phyloP scores from a whole-genome alignment of 495 filamentous ascomycete genomes.

The Wilcoxina mikolae region DNA sequence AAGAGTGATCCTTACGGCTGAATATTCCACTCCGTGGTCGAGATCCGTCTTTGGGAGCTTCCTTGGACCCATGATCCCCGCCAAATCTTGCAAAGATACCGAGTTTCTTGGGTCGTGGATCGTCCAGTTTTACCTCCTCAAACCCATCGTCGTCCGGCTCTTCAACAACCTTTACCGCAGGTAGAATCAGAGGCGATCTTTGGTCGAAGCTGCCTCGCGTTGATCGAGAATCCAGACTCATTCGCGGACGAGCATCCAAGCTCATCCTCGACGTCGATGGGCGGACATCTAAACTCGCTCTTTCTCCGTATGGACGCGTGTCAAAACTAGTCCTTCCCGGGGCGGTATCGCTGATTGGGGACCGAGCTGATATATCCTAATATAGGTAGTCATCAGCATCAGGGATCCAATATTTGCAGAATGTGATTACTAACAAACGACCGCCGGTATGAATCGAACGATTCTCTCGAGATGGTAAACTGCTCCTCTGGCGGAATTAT shows the following conservation, averaged over 20 bases:
- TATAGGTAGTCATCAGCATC: slow-evolving; percentile 7
- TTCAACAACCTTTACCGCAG: slow-evolving; percentile 15
- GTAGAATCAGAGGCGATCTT: slow-evolving; percentile 18
- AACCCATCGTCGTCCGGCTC: slow-evolving; percentile 56
- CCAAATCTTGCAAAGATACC: slow-evolving; percentile 77
- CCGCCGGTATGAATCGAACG: slow-evolving; percentile 91
- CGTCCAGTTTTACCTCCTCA: slow-evolving; percentile 80
- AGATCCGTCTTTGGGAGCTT: not conserved
- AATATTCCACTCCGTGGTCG: slow-evolving; percentile 10
- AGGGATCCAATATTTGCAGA: not conserved
- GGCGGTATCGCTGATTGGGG: slow-evolving; percentile 46
- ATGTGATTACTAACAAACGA: slow-evolving; percentile 59
- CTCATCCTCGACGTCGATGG: slow-evolving; percentile 40
- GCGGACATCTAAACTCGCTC: slow-evolving; percentile 16
- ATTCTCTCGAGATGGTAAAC: slow-evolving; percentile 93
- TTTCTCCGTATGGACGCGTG: slow-evolving; percentile 42
- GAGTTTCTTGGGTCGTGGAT: slow-evolving; percentile 48
- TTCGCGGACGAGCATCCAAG: slow-evolving; percentile 25
- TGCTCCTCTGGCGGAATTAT: slow-evolving; percentile 52
- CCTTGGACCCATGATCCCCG: slow-evolving; percentile 27
- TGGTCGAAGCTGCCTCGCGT: slow-evolving; percentile 28
- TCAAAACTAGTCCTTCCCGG: slow-evolving; percentile 63
- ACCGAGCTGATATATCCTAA: slow-evolving; percentile 85
- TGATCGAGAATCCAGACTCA: slow-evolving; percentile 38
- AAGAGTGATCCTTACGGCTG: slow-evolving; percentile 18